Base-by-base conservation (phyloP, 1,139 yeast genomes). In the Blastobotrys aristatus region DNA sequence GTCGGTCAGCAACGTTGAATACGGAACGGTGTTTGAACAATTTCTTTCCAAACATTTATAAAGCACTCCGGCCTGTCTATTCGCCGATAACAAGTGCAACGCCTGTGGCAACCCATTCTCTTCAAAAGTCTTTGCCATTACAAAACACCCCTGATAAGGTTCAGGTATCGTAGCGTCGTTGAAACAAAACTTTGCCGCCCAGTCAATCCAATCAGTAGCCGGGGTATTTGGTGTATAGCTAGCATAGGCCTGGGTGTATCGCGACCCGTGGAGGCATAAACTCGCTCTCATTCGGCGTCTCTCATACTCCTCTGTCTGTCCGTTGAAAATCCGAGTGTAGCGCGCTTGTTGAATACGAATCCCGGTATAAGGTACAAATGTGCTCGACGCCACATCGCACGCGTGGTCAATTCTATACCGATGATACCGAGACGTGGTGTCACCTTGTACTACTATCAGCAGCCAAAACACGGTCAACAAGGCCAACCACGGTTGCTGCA, bases 1-100 rank as follows among this genome's bases (percentile, higher is more conserved):
- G 43, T 61, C 65, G 0, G 59, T 53, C 32, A 61, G 38, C 18
- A 61, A 43, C 3, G 63, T 62, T n/a, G 54, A 52, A 1, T 57
- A 46, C 0, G 65, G 64, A 2, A 43, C 29, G 14, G 47, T 56
- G 6, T 47, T 35, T 2, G 50, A 37, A 36, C 57, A 53, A 3
- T 40, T 40, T 4, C 46, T 34, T 17, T 47, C 33, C 4, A 49
- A 47, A 44, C 64, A 60, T 33, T 51, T 47, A 47, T 57, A 59
- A 16, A 61, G 47, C 1, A 62, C 62, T 2, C 64, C 65, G 0
- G 58, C 55, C 46, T 53, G 55, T 2, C 55, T 45, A 27, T 61
- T 58, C 2, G 61, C 57, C 16, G 50, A 11, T 17, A 44, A 20
- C 16, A 44, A 24, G 4, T 37, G 38, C 17, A 44, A 20, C 11